These are phyloP conservation scores for Candida arabinofermentans DNA, from an alignment of 805 yeast genomes.

Conservation along the genomic window DNA sequence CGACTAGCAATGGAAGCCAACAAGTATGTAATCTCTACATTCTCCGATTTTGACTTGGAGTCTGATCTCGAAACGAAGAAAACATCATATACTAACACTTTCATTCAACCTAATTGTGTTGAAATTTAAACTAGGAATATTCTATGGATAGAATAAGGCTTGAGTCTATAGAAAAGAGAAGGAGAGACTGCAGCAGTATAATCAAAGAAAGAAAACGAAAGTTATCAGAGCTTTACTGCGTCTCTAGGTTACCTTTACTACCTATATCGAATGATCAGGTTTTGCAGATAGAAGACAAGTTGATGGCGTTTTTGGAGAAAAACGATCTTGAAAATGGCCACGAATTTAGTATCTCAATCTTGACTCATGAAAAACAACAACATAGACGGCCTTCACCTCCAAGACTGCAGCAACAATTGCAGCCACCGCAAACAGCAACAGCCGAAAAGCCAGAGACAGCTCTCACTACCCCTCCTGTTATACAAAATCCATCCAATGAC, in stretches of 20 bases:
- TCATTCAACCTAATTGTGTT: neutral
- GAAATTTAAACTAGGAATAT: slow-evolving; percentile 4
- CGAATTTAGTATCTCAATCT: slow-evolving; percentile 32
- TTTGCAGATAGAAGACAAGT: slow-evolving; percentile 36
- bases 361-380: slow-evolving; percentile 32
- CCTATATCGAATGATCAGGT: slow-evolving; percentile 38
- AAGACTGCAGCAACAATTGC: slow-evolving; percentile 10
- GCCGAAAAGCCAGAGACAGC: slow-evolving; percentile 21
- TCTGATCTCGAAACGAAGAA: neutral
- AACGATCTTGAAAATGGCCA: slow-evolving; percentile 49
- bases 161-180: slow-evolving; percentile 43
- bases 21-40: slow-evolving; percentile 1
- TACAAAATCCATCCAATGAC: neutral
- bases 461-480: slow-evolving; percentile 26
- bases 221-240: slow-evolving; percentile 57
- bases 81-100: slow-evolving; percentile 6
- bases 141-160: slow-evolving; percentile 40
- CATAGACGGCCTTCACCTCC: slow-evolving; percentile 27
- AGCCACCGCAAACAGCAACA: too few relatives aligned
- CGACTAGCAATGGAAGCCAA: neutral
- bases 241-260: slow-evolving; percentile 48
- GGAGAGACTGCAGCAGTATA: slow-evolving; percentile 40
- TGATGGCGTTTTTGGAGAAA: slow-evolving; percentile 43
- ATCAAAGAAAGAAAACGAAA: slow-evolving; percentile 51
- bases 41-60: neutral